A percentile compares a stretch with the other conserved stretches of the same genome.
Conservation (phyloP, 116 monocot genomes). For the Posidonia oceanica region DNA sequence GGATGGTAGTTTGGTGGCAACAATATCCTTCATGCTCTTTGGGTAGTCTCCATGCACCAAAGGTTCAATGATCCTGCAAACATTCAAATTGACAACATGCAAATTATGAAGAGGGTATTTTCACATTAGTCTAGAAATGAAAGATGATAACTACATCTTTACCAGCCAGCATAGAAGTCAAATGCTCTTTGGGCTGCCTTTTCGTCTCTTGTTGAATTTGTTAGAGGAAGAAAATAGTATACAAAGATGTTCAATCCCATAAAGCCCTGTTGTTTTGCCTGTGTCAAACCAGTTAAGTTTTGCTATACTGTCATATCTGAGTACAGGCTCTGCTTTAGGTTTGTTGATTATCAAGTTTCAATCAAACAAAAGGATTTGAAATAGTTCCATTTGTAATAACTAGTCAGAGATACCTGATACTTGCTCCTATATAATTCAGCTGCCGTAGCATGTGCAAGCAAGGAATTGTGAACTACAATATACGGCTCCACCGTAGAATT, state of each 20-base stretch:
- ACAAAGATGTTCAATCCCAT: slow-evolving; percentile 38
- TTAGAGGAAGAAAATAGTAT: slow-evolving; percentile 24
- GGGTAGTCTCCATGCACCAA: slow-evolving; percentile 45
- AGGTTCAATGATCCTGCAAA: slow-evolving; percentile 36
- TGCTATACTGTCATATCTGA: too few species aligned
- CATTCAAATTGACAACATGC: too few species aligned
- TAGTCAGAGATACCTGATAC: slow-evolving; percentile 18
- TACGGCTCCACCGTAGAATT: slow-evolving; percentile 36
- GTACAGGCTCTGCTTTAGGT: not conserved
- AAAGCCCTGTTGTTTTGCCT: slow-evolving; percentile 39
- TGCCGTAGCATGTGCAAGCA: slow-evolving; percentile 33
- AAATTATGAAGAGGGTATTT: not conserved
- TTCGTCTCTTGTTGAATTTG: slow-evolving; percentile 23
- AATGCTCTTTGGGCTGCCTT: slow-evolving; percentile 31
- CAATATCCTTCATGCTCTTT: slow-evolving; percentile 26
- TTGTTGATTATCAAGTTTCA: not conserved
- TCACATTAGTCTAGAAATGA: not conserved
- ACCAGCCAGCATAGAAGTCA: slow-evolving; percentile 68
- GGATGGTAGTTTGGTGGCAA: slow-evolving; percentile 27
- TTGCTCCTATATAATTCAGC: slow-evolving; percentile 17
- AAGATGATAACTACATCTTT: not conserved
- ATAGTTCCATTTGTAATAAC: too few species aligned
- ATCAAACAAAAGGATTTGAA: not conserved
- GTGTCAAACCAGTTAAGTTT: not conserved
- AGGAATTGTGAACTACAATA: slow-evolving; percentile 15